Evolutionary conservation across 1,284 basidiomycete genomes (phyloP), one percentile per base, ranked within the genome.

Genomic region (Ceratobasidium sp.): DNA sequence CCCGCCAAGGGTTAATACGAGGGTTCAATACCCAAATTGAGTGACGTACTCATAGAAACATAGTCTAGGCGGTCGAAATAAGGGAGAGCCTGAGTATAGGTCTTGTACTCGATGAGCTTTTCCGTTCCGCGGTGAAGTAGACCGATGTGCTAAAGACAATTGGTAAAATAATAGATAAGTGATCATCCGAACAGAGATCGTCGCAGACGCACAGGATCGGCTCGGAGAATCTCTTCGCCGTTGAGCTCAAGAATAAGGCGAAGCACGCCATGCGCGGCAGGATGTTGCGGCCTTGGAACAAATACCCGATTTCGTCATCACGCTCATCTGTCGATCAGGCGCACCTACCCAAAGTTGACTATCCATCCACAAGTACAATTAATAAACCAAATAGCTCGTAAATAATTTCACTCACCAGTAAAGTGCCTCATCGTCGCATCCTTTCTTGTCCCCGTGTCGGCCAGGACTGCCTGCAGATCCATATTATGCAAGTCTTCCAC

Each of bases 21-120:
- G 20, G 38, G 8, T 12, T 30, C 14, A 20, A 44, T 33, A 60
- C 54, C 20, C 27, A 6, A 23, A 10, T 41, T 20, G 14, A 30
- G n/a, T 18, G 46, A 30, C 93, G 73, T 82, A 96, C 95, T 98
- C 97, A 99, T 99, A 68, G 97, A 98, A 77, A 98, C 96, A 83
- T 99, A 99, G 88, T 99, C 97, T 80, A 99, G 90, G 83, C 97
- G 96, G 86, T 99, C 97, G 85, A 99, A 99, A 88, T 99, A 99
- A 1, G 97, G 98, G n/a, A 98, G 88, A 1, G 97, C 97, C 88
- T 99, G 98, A 18, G 93, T 96, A 85, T 99, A 99, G 12, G 94
- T 99, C 89, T 99, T 99, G 90, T 97, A 98, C 87, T 99, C 97
- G 83, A 99, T 99, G 77, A 99, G 90, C 87, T 99, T 99, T 85